phyloP scores from a whole-genome alignment of 2,329 filamentous ascomycete species.

The Fusarium decemcellulare region DNA sequence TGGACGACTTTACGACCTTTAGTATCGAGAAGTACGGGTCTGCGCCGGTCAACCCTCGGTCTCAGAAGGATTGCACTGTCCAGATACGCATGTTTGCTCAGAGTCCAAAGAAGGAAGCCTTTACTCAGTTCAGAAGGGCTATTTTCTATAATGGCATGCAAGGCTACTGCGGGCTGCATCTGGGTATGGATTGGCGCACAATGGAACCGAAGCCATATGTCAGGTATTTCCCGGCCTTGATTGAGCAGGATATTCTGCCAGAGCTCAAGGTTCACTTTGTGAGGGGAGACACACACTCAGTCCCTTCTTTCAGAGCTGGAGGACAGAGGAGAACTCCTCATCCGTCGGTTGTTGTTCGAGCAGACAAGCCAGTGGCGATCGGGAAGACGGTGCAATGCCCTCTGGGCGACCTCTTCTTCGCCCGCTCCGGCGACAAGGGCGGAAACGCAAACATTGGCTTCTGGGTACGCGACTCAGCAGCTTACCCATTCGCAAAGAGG shows the following conservation, averaged over 20 bases:
- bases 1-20: conserved; percentile 45
- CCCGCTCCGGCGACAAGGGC: conserved; percentile 52
- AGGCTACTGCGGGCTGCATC: conserved; percentile 52
- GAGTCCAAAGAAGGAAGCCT: conserved; percentile 41
- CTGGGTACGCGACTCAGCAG: conserved; percentile 53
- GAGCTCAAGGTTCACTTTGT: conserved; percentile 41
- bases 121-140: conserved; percentile 36
- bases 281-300: conserved; percentile 1
- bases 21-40: conserved; percentile 50
- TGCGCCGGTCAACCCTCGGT: conserved; percentile 37
- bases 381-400: conserved; percentile 34
- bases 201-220: conserved; percentile 51
- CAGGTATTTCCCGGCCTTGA: conserved; percentile 51
- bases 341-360: background rate
- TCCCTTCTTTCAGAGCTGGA: background rate
- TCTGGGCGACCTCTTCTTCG: conserved; percentile 50
- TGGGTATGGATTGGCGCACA: conserved; percentile 54
- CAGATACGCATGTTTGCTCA: conserved; percentile 59
- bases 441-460: conserved; percentile 53
- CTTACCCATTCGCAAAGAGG: conserved; percentile 58
- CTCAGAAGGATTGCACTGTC: conserved; percentile 56
- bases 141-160: conserved; percentile 51
- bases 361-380: background rate
- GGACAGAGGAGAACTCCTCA: background rate
- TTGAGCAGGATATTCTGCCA: conserved; percentile 12